Conservation (phyloP, 2,329 filamentous ascomycete species). For the Geoglossum cookeanum region DNA sequence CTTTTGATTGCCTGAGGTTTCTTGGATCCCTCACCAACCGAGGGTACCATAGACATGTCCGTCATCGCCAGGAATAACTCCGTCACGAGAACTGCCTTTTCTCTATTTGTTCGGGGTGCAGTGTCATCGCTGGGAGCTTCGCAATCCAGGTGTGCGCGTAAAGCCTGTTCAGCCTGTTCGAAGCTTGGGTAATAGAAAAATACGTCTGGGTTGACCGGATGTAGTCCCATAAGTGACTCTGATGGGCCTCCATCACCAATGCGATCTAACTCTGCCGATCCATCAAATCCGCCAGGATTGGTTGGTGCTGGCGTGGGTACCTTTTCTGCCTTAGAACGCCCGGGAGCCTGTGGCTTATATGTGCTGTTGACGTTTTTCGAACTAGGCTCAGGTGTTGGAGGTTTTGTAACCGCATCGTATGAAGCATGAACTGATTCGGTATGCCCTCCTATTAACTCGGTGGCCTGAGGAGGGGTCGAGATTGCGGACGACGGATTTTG, state of each 20-base stretch:
- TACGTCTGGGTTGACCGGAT: background rate
- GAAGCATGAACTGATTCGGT: too few relatives aligned
- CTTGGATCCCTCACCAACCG: background rate
- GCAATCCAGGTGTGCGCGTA: background rate
- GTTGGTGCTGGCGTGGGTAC: background rate
- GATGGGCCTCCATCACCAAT: background rate
- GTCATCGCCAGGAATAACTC: background rate
- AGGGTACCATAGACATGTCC: background rate
- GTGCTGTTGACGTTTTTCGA: too few relatives aligned
- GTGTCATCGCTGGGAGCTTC: background rate
- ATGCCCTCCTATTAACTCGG: too few relatives aligned
- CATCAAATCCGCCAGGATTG: background rate
- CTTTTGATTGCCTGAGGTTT: constrained; percentile 1
- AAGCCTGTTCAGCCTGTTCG: background rate
- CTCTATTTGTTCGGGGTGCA: background rate
- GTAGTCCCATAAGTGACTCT: background rate
- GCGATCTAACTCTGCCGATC: background rate
- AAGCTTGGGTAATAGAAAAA: background rate
- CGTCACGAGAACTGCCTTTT: background rate
- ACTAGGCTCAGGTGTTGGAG: too few relatives aligned
- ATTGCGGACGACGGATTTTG: background rate
- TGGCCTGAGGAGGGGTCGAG: too few relatives aligned
- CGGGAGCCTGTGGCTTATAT: too few relatives aligned
- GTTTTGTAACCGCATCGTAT: too few relatives aligned
- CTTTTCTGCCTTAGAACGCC: background rate